Conservation (phyloP, 345 rosid species). For the Moricandia arvensis region DNA sequence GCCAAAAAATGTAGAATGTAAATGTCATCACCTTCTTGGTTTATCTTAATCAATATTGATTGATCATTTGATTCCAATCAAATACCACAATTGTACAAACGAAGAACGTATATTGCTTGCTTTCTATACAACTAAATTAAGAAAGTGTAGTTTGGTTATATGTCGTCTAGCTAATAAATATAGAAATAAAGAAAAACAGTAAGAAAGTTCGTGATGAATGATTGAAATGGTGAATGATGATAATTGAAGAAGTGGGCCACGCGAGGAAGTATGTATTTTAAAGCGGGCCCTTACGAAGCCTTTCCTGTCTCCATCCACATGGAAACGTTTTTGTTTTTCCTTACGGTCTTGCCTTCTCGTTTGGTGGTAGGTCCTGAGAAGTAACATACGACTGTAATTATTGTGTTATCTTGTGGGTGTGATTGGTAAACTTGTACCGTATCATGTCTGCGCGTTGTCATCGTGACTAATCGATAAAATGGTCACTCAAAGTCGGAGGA, state of each 20-base stretch:
- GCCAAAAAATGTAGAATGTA: background rate
- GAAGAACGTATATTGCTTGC: background rate
- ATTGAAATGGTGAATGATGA: constrained; percentile 33
- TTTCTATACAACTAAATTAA: background rate
- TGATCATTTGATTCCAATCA: background rate
- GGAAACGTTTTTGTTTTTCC: constrained; percentile 20
- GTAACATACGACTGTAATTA: background rate
- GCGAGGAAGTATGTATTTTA: constrained; percentile 26
- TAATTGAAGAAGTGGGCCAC: constrained; percentile 36
- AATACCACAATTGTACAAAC: background rate
- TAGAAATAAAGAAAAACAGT: background rate
- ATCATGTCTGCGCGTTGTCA: background rate
- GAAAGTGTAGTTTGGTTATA: constrained; percentile 17
- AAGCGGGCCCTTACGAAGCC: constrained; percentile 26
- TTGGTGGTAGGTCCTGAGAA: background rate
- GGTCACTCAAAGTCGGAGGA: background rate
- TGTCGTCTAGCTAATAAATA: constrained; percentile 26
- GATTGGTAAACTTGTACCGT: background rate
- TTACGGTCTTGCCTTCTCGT: constrained; percentile 10
- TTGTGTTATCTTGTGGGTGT: background rate
- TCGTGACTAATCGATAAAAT: background rate
- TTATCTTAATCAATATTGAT: background rate
- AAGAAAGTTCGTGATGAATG: constrained; percentile 34
- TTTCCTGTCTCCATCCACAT: constrained; percentile 34
- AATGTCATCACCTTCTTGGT: background rate